Evolutionary conservation across 768 basidiomycete genomes (phyloP).

Genomic region (Bullera alba): DNA sequence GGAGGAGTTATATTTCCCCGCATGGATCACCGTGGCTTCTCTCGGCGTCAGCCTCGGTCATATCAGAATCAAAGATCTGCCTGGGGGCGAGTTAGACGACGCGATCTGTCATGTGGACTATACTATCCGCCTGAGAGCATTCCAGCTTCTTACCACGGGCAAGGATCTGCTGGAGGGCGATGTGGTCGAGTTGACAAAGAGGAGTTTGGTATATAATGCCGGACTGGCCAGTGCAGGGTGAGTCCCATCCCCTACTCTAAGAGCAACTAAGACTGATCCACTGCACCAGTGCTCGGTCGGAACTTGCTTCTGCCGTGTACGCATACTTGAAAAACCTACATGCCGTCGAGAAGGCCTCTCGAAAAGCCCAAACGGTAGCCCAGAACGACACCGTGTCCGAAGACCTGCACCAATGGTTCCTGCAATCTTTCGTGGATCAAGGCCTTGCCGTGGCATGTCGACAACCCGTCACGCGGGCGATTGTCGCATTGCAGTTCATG

Average conservation of each 20-base stretch:
- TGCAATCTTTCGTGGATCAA: constrained; percentile 16
- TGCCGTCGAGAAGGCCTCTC: neutral
- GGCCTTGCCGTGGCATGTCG: constrained; percentile 17
- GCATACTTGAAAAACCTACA: constrained; percentile 17
- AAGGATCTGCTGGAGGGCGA: constrained; percentile 10
- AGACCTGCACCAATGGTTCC: constrained; percentile 13
- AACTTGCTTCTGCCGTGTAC: constrained; percentile 24
- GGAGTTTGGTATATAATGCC: constrained; percentile 16
- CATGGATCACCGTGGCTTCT: constrained; percentile 34
- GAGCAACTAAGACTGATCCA: neutral
- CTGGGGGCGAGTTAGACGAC: constrained; percentile 9
- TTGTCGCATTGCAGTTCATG: constrained; percentile 21
- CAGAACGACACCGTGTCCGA: neutral
- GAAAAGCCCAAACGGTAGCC: neutral
- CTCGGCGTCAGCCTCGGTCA: constrained; percentile 16
- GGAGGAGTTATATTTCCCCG: constrained; percentile 8
- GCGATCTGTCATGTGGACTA: constrained; percentile 23
- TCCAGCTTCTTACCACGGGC: constrained; percentile 15
- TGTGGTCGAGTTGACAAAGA: constrained; percentile 14
- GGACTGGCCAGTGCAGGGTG: constrained; percentile 24
- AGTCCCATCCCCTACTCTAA: neutral
- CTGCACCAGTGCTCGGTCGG: constrained; percentile 14
- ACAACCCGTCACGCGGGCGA: constrained; percentile 16
- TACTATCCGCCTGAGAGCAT: constrained; percentile 25
- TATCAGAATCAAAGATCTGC: constrained; percentile 14